Conservation (phyloP, 2,329 filamentous ascomycete genomes). For the Calcarisporium arbuscula region DNA sequence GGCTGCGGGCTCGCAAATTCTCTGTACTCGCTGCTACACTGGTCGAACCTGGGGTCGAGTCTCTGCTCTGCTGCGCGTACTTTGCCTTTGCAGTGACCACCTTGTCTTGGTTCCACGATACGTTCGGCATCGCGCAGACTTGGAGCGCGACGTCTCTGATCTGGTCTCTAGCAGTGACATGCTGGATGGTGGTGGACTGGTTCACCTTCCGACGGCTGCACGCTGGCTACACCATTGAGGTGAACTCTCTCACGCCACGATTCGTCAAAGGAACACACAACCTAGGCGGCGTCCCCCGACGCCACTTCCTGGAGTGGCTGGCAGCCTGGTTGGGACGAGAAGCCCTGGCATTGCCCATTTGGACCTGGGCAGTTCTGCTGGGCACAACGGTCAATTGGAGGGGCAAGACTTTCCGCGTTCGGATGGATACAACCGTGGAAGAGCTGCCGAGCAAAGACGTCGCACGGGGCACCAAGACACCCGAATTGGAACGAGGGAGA, state of each 20-base stretch:
- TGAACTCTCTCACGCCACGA: slow-evolving; percentile 64
- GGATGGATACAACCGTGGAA: slow-evolving; percentile 74
- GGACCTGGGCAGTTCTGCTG: slow-evolving; percentile 84
- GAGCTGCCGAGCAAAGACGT: slow-evolving; percentile 19
- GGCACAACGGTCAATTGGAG: slow-evolving; percentile 85
- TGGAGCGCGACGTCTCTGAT: slow-evolving; percentile 60
- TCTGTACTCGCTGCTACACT: slow-evolving; percentile 84
- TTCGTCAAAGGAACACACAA: slow-evolving; percentile 54
- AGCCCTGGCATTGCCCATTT: slow-evolving; percentile 76
- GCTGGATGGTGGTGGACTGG: slow-evolving; percentile 75
- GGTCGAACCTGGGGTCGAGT: slow-evolving; percentile 89
- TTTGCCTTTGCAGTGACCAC: slow-evolving; percentile 74
- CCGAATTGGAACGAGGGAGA: slow-evolving; percentile 15
- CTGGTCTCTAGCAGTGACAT: slow-evolving; percentile 58
- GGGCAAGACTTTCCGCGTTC: slow-evolving; percentile 73
- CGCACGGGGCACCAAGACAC: slow-evolving; percentile 9
- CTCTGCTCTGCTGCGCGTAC: slow-evolving; percentile 75
- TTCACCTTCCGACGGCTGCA: slow-evolving; percentile 69
- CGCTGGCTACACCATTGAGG: slow-evolving; percentile 61
- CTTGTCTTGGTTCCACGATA: slow-evolving; percentile 53
- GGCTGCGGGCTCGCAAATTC: slow-evolving; percentile 91
- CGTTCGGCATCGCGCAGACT: slow-evolving; percentile 50
- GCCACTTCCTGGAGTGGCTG: slow-evolving; percentile 66
- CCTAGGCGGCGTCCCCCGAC: slow-evolving; percentile 33
- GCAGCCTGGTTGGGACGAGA: slow-evolving; percentile 82